These are phyloP conservation scores for Fusarium palustre DNA, from an alignment of 2,329 filamentous ascomycete genomes.

Conservation along the genomic window DNA sequence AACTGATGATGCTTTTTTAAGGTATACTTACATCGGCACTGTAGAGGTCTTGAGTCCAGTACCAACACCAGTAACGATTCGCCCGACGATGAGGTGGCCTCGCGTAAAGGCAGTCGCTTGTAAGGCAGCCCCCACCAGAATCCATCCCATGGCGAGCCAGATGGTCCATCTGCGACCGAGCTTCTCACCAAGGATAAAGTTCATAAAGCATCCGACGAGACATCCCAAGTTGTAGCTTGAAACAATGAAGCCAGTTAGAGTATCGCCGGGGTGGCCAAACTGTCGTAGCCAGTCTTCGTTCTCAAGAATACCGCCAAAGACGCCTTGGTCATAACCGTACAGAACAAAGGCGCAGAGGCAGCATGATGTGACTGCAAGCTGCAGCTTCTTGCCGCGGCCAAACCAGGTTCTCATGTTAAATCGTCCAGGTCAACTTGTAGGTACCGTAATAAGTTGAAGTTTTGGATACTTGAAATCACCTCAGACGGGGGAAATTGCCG, in stretches of 20 bases:
- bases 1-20: rapidly evolving
- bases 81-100: slow-evolving; percentile 61
- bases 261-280: slow-evolving; percentile 45
- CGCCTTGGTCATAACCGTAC: slow-evolving; percentile 62
- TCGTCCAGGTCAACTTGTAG: too few species aligned
- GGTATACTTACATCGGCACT: slow-evolving; percentile 48
- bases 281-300: slow-evolving; percentile 57
- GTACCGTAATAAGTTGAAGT: too few species aligned
- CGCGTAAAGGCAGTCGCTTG: slow-evolving; percentile 61
- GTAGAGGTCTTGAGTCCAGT: slow-evolving; percentile 57
- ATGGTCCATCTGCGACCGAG: slow-evolving; percentile 65
- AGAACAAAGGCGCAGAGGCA: slow-evolving; percentile 46
- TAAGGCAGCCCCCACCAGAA: slow-evolving; percentile 69
- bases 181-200: slow-evolving; percentile 64
- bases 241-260: slow-evolving; percentile 47
- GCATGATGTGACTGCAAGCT: slow-evolving; percentile 35
- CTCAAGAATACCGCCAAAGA: slow-evolving; percentile 61
- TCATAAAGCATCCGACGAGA: slow-evolving; percentile 57
- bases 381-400: slow-evolving; percentile 42
- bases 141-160: slow-evolving; percentile 63
- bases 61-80: slow-evolving; percentile 63
- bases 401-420: slow-evolving; percentile 38
- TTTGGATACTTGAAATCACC: too few species aligned
- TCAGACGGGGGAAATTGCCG: neutral
- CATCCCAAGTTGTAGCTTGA: slow-evolving; percentile 57